A percentile compares a stretch with the other conserved stretches of the same genome.
phyloP scores from a whole-genome alignment of 352 stramenopile genomes.

The Pythium phragmiticola region DNA sequence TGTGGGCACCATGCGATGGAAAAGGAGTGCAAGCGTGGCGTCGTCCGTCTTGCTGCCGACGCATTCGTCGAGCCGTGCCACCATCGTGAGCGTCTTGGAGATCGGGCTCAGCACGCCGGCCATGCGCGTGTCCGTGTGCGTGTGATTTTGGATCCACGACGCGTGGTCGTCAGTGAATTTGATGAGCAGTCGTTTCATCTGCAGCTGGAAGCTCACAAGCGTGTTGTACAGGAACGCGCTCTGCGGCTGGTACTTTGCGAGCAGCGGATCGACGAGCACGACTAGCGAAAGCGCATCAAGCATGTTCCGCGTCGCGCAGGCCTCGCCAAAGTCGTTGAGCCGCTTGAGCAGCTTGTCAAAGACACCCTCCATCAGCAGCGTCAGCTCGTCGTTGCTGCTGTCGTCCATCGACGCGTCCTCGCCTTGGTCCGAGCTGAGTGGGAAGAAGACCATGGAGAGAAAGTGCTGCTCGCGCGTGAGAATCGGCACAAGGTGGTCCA shows the following conservation, averaged over 20 bases:
- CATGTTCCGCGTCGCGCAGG: constrained; percentile 52
- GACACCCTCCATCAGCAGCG: constrained; percentile 56
- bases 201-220: constrained; percentile 74
- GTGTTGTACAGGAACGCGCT: constrained; percentile 70
- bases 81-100: constrained; percentile 68
- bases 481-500: constrained; percentile 66
- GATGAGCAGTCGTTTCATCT: constrained; percentile 76
- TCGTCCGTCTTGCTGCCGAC: constrained; percentile 57
- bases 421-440: constrained; percentile 19
- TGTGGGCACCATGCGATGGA: constrained; percentile 57
- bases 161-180: constrained; percentile 81
- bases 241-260: constrained; percentile 42
- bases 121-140: constrained; percentile 65
- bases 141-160: constrained; percentile 61
- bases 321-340: constrained; percentile 69
- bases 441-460: constrained; percentile 49
- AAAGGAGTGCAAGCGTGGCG: constrained; percentile 57
- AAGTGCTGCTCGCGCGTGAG: constrained; percentile 50
- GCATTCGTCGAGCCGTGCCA: constrained; percentile 60
- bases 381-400: constrained; percentile 45
- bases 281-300: constrained; percentile 63
- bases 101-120: constrained; percentile 63
- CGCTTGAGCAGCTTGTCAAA: constrained; percentile 78
- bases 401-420: constrained; percentile 3
- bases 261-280: constrained; percentile 45